These are phyloP conservation scores for Posidonia oceanica DNA, from an alignment of 116 monocot genomes.

Conservation along the genomic window DNA sequence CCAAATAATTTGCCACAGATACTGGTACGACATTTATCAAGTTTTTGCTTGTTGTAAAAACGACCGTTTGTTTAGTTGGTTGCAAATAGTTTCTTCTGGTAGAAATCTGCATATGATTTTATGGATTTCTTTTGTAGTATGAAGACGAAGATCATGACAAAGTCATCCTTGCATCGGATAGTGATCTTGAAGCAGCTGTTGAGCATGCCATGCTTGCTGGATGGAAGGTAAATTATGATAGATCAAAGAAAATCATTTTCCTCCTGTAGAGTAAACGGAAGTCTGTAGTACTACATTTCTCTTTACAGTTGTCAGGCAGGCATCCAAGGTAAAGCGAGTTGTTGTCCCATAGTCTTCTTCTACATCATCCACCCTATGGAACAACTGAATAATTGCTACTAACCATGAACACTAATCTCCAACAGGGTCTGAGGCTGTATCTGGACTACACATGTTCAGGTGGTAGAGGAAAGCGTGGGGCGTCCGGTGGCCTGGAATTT, in stretches of 20 bases:
- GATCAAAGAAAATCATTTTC: no score
- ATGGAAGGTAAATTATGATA: conserved; percentile 59
- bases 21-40: conserved; percentile 29
- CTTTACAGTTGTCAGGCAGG: no score
- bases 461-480: conserved; percentile 14
- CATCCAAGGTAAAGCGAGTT: no score
- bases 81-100: background rate
- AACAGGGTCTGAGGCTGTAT: conserved; percentile 61
- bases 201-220: conserved; percentile 72
- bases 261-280: no score
- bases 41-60: background rate
- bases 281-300: no score
- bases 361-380: no score
- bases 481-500: conserved; percentile 23
- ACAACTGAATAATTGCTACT: no score
- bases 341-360: no score
- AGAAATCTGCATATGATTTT: background rate
- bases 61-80: no score
- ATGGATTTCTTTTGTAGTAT: conserved; percentile 25
- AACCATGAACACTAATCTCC: no score
- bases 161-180: conserved; percentile 76
- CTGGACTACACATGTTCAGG: conserved; percentile 45
- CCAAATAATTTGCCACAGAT: conserved; percentile 70
- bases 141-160: conserved; percentile 95
- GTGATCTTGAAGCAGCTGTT: conserved; percentile 74